Evolutionary conservation across 306 rosid species (phyloP).

Genomic region (Abrus precatorius): DNA sequence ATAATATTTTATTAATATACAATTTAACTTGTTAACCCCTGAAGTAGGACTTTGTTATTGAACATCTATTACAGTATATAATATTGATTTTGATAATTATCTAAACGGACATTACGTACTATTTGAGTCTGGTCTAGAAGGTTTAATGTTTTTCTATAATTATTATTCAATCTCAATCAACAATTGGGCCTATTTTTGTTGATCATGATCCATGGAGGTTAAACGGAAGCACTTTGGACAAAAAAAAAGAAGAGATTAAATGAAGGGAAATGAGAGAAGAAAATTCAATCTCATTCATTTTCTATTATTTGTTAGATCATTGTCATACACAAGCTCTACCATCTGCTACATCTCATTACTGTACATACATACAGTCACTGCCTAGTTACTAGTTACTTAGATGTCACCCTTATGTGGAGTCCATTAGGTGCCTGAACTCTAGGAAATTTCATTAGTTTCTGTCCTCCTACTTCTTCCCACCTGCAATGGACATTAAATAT

Average conservation of each 20-base stretch:
- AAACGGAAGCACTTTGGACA: background rate
- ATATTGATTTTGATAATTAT: background rate
- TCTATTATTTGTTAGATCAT: constrained; percentile 57
- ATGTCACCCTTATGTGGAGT: constrained; percentile 80
- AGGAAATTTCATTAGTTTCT: constrained; percentile 89
- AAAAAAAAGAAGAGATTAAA: background rate
- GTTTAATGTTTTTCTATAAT: no score
- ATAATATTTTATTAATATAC: no score
- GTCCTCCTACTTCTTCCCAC: constrained; percentile 99
- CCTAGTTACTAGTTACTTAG: constrained; percentile 67
- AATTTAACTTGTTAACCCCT: no score
- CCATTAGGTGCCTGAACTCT: constrained; percentile 98
- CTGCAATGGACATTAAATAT: constrained; percentile 53
- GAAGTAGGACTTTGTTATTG: no score
- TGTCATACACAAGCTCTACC: constrained; percentile 53
- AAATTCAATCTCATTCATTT: constrained; percentile 45
- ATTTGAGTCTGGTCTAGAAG: no score
- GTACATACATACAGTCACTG: constrained; percentile 60
- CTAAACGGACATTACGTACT: background rate
- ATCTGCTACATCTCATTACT: constrained; percentile 51
- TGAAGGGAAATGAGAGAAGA: constrained; percentile 1
- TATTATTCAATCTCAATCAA: no score
- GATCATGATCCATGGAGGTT: background rate
- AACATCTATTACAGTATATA: background rate
- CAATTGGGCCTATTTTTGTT: background rate